Evolutionary conservation across 2,329 filamentous ascomycete species (phyloP), one percentile per base, ranked within the genome.

Genomic region (Lachnellula subtilissima): DNA sequence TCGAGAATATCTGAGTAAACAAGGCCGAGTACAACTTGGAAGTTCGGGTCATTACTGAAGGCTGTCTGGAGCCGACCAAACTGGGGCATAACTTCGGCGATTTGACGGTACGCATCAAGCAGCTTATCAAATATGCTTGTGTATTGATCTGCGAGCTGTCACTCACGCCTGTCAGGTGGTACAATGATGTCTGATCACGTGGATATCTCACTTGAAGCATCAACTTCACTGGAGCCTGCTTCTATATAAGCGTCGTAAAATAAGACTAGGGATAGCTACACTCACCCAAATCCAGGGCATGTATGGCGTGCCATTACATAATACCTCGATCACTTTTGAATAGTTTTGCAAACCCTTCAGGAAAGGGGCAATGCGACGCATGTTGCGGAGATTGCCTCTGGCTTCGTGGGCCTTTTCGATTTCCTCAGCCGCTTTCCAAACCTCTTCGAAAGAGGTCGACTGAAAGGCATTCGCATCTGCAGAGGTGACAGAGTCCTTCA

Each of bases 1-100:
- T 73, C 57, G 0, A 80, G 65, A 19, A 80, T 78, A n/a, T 80
- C 75, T 0, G 71, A 64, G 42, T 80, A 80, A 35, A 77, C 75
- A 0, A 75, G 55, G 0, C 73, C 75, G 0, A 80, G 57, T 0
- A 73, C 69, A 11, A 72, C 61, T 36, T 78, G 74, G 35, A 80
- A 73, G 0, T 72, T 63, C 0, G 57, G 32, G 5, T 75, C 62
- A 0, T 50, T 53, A 1, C 40, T 47, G 19, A 75, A 76, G 0
- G 69, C 58, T 0, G 63, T 7, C 2, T 62, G 56, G 0, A 78
- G 64, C 0, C 69, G 58, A 28, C 70, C 61, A 56, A 80, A 76
- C 0, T 75, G 66, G 0, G 60, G 59, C 1, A 80, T 61, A 0
- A 66, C 63, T 1, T 72, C 69, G 1, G 69, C 74, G 22, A 78